Conservation (phyloP, 1,139 yeast species). For the Pneumocystis carinii region DNA sequence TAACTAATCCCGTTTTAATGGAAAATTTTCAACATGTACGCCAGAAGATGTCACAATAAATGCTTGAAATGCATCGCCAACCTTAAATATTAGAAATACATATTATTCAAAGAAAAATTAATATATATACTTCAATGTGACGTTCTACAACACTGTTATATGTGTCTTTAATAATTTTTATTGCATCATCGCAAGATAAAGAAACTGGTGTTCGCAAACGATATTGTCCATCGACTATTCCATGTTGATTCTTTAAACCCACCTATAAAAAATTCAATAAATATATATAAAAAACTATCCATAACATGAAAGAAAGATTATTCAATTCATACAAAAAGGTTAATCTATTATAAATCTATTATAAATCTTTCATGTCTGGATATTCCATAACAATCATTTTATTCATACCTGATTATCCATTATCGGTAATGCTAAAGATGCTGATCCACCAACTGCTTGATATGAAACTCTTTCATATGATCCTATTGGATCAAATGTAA, state of each 20-base stretch:
- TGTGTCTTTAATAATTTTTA: constrained; percentile 79
- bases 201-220: constrained; percentile 46
- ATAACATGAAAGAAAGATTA: background rate
- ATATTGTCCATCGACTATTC: constrained; percentile 57
- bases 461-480: constrained; percentile 95
- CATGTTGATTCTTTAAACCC: constrained; percentile 54
- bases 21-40: background rate
- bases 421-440: constrained; percentile 90
- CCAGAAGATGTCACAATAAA: background rate
- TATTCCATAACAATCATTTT: constrained; percentile 32
- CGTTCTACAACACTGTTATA: constrained; percentile 94
- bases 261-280: background rate
- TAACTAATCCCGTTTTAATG: background rate
- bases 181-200: constrained; percentile 66
- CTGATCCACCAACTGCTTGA: constrained; percentile 96
- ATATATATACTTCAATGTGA: constrained; percentile 61
- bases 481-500: constrained; percentile 95
- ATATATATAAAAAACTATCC: background rate
- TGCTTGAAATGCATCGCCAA: background rate
- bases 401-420: constrained; percentile 73
- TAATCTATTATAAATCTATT: background rate
- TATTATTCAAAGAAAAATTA: background rate
- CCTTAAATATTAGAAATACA: background rate
- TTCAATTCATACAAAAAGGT: background rate
- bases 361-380: background rate